phyloP scores from a whole-genome alignment of 345 rosid species.

The Arabidopsis suecica region DNA sequence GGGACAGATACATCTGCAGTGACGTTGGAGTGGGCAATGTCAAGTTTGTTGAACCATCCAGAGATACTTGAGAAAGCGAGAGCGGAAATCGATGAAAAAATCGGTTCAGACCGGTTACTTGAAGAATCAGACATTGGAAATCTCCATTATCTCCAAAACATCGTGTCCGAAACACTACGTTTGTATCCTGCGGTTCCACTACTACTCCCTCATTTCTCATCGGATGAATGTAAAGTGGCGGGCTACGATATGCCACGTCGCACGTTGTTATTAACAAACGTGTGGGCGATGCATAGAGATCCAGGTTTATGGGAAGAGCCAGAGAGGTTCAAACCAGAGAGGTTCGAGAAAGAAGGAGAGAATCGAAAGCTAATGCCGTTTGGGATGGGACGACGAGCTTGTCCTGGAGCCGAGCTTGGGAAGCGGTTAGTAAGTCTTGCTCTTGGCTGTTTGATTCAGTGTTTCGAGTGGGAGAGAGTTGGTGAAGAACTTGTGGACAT shows the following conservation, averaged over 20 bases:
- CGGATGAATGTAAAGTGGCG: constrained; percentile 51
- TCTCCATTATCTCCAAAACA: constrained; percentile 51
- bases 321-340: constrained; percentile 54
- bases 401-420: constrained; percentile 56
- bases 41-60: constrained; percentile 53
- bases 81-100: constrained; percentile 39
- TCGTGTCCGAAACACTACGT: constrained; percentile 53
- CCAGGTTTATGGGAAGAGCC: constrained; percentile 54
- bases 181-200: constrained; percentile 51
- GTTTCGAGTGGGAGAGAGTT: constrained; percentile 60
- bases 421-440: constrained; percentile 46
- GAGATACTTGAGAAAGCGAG: constrained; percentile 48
- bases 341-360: constrained; percentile 46
- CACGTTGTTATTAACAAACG: constrained; percentile 51
- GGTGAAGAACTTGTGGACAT: constrained; percentile 46
- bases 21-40: constrained; percentile 60
- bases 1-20: constrained; percentile 55
- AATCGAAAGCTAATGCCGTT: constrained; percentile 49
- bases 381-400: constrained; percentile 60
- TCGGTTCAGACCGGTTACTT: constrained; percentile 43
- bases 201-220: constrained; percentile 47
- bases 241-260: constrained; percentile 54
- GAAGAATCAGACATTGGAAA: constrained; percentile 49
- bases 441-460: constrained; percentile 55
- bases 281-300: constrained; percentile 64